Evolutionary conservation across 768 basidiomycete species (phyloP).

Genomic region (Russula ochroleuca): DNA sequence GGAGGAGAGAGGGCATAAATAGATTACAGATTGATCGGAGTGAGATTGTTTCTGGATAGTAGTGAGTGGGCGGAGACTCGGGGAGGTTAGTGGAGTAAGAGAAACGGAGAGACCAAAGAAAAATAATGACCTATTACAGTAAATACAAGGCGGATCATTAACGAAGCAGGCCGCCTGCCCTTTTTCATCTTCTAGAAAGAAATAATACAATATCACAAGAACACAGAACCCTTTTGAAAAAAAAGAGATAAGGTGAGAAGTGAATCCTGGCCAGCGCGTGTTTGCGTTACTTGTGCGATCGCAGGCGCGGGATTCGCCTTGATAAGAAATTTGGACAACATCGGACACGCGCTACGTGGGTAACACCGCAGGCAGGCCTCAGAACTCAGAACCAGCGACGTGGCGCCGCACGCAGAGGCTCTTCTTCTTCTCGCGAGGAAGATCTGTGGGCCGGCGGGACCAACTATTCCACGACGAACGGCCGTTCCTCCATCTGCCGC

Average conservation of each 20-base stretch:
- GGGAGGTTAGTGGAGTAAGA: neutral
- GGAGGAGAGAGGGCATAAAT: neutral
- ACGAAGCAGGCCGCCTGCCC: neutral
- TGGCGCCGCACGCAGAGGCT: too few relatives aligned
- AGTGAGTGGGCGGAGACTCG: too few relatives aligned
- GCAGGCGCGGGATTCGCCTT: too few relatives aligned
- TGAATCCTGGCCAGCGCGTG: too few relatives aligned
- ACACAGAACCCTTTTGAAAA: neutral
- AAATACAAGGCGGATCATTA: neutral
- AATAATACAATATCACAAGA: neutral
- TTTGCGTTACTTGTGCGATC: too few relatives aligned
- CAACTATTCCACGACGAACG: neutral
- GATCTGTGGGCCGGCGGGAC: too few relatives aligned
- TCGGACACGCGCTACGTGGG: too few relatives aligned
- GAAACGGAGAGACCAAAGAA: neutral
- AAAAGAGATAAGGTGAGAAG: neutral
- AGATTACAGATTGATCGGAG: neutral
- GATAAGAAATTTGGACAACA: too few relatives aligned
- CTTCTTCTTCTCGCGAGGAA: too few relatives aligned
- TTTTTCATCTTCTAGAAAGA: constrained; percentile 11
- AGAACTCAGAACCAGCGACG: too few relatives aligned
- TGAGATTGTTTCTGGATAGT: neutral
- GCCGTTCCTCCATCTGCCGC: constrained; percentile 1
- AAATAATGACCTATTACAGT: neutral
- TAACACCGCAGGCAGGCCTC: too few relatives aligned